These are phyloP conservation scores for Raddia guianensis DNA, from an alignment of 176 grass and related monocot species.

Conservation along the genomic window DNA sequence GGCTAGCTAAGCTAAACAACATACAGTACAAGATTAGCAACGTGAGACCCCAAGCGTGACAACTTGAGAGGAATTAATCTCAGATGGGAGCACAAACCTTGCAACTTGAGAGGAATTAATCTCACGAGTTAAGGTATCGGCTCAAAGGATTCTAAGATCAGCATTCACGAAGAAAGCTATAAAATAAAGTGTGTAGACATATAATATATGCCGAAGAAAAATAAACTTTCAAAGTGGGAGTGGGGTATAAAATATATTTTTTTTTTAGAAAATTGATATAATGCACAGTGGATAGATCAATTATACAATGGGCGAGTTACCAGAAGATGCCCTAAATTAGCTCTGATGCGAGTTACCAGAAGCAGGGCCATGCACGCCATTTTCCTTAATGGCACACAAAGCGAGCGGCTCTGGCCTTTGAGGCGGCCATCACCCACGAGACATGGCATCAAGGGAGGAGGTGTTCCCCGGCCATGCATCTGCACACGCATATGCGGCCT, in stretches of 20 bases:
- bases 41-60: neutral
- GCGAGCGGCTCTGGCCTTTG: conserved; percentile 3
- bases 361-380: neutral
- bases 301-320: too few relatives aligned
- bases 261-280: too few relatives aligned
- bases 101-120: neutral
- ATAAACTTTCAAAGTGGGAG: too few relatives aligned
- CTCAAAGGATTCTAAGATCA: too few relatives aligned
- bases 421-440: conserved; percentile 40
- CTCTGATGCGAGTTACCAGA: neutral
- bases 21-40: neutral
- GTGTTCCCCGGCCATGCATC: conserved; percentile 46
- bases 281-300: too few relatives aligned
- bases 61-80: neutral
- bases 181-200: too few relatives aligned
- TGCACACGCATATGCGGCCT: conserved; percentile 37
- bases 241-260: too few relatives aligned
- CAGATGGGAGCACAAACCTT: neutral
- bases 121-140: neutral
- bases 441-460: conserved; percentile 43
- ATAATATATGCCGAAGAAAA: too few relatives aligned
- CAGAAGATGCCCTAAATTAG: too few relatives aligned
- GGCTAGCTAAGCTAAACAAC: neutral
- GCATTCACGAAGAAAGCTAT: too few relatives aligned
- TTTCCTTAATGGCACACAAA: neutral